phyloP scores from a whole-genome alignment of 176 grass and related monocot species.

The Canna indica region DNA sequence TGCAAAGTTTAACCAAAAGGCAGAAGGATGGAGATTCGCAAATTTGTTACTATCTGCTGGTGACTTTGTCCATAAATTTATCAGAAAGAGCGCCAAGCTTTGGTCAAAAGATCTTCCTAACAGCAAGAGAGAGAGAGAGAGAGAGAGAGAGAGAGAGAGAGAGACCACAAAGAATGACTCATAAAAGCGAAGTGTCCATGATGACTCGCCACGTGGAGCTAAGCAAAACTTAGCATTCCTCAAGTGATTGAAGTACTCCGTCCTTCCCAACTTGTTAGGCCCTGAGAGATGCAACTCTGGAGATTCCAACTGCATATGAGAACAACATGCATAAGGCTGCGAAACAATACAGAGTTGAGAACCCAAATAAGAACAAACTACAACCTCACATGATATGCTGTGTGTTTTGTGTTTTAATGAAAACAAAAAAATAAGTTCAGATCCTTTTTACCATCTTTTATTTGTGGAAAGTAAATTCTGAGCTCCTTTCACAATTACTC shows the following conservation, averaged over 20 bases:
- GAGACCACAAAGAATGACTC: constrained; percentile 85
- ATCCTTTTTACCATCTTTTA: background rate
- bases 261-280: constrained; percentile 70
- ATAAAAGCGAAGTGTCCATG: constrained; percentile 91
- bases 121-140: background rate
- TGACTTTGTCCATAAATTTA: background rate
- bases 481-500: background rate
- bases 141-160: constrained; percentile 20
- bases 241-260: constrained; percentile 84
- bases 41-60: background rate
- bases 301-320: constrained; percentile 56
- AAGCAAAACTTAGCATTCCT: constrained; percentile 94
- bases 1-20: background rate
- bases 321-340: constrained; percentile 15
- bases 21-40: background rate
- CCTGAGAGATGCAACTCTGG: constrained; percentile 79
- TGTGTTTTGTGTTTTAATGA: too few species aligned
- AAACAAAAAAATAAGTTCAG: background rate
- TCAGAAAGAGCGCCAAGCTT: background rate
- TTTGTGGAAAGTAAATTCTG: background rate
- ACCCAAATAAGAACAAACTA: constrained; percentile 9
- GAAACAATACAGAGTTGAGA: constrained; percentile 6
- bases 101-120: background rate
- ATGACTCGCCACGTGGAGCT: constrained; percentile 92
- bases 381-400: background rate